Evolutionary conservation across 2,329 filamentous ascomycete species (phyloP), one percentile per base, ranked within the genome.

Genomic region (Cladophialophora exuberans): DNA sequence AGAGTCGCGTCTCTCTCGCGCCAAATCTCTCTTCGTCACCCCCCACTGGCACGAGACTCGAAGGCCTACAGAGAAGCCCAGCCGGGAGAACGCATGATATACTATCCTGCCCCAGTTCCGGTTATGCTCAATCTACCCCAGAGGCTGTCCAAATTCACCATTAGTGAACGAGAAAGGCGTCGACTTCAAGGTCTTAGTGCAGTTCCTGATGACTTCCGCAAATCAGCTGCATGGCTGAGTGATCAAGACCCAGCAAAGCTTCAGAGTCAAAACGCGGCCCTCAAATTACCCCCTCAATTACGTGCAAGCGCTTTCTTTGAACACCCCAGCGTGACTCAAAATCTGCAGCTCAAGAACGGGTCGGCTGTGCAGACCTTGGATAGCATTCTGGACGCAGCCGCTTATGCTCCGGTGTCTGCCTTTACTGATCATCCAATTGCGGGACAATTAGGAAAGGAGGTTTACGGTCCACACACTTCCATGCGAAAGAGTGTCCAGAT

Each of bases 281-380:
- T 65, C 31, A 79, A 81, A 45, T 70, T 97, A 11, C 91, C 93
- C 2, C 84, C 93, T 0, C 90, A 96, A 64, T 79, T 97, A 30
- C 84, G 93, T 57, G 94, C 94, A n/a, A 96, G 87, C 65, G 84
- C 88, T 23, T 97, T 90, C 73, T 97, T 97, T 66, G 92, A 97
- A 54, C 75, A 77, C 3, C 87, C 87, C 0, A 77, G 82, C 2
- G 68, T 80, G 6, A 65, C 75, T 1, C 76, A 84, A 39, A 77
- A 85, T 44, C 73, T 85, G 33, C 72, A 83, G 33, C 72, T 84
- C 36, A 80, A 82, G 69, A 85, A 89, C 54, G 87, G 89, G 15
- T 97, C 94, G 22, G 92, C 93, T 9, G 89, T 91, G 68, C 87
- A 84, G 36, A 96, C 93, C 0, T 81, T 99, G 6, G 92, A 99